Conservation (phyloP, 352 stramenopile genomes). For the Phytophthora cactorum region DNA sequence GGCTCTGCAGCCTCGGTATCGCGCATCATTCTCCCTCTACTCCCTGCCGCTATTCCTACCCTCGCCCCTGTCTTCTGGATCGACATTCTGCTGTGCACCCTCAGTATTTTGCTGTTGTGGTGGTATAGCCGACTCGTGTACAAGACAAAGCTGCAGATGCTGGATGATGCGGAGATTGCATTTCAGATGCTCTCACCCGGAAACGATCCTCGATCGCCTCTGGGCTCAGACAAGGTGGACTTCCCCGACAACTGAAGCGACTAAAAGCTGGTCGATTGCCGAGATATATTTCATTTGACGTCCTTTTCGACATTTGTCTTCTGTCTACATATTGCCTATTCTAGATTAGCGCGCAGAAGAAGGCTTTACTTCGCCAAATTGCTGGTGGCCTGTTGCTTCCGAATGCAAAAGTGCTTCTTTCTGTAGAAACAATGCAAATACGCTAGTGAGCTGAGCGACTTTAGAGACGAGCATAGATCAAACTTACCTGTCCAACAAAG, state of each 20-base stretch:
- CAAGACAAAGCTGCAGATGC: conserved; percentile 47
- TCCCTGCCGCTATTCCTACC: conserved; percentile 67
- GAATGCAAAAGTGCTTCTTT: conserved; percentile 70
- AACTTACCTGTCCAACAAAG: conserved; percentile 67
- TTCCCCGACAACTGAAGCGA: conserved; percentile 31
- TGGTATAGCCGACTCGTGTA: conserved; percentile 68
- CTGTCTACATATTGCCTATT: conserved; percentile 3
- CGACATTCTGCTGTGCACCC: conserved; percentile 53
- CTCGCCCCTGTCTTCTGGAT: conserved; percentile 77
- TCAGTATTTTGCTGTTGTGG: conserved; percentile 61
- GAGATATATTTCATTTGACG: not conserved
- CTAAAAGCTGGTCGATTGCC: not conserved
- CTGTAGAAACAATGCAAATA: conserved; percentile 19
- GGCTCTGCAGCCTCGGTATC: conserved; percentile 72
- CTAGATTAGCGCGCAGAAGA: conserved; percentile 25
- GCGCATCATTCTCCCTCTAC: conserved; percentile 67
- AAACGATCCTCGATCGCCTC: conserved; percentile 42
- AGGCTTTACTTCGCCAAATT: conserved; percentile 74
- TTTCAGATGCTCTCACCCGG: conserved; percentile 20
- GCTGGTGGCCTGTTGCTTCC: conserved; percentile 65
- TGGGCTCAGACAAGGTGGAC: conserved; percentile 42
- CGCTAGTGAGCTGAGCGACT: conserved; percentile 10
- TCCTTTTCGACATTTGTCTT: not conserved
- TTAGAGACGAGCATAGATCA: not conserved
- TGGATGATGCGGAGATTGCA: conserved; percentile 41